These are phyloP conservation scores for Tanozyma kutaoensis DNA, from an alignment of 805 yeast species.

Conservation along the genomic window DNA sequence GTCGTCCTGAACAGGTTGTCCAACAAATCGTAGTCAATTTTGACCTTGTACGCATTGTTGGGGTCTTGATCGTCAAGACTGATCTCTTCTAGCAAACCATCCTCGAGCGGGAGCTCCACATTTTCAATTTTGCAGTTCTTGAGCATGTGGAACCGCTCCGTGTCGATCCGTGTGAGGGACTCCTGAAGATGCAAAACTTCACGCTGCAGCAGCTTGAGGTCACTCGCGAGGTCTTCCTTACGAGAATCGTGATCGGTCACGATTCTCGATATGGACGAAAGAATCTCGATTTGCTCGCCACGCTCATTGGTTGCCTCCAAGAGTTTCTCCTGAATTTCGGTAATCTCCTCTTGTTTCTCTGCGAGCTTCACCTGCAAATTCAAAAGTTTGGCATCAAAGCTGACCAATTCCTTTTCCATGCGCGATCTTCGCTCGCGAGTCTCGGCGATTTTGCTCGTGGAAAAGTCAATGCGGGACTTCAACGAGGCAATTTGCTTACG, in stretches of 20 bases:
- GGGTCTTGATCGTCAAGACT: constrained; percentile 34
- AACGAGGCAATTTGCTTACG: constrained; percentile 48
- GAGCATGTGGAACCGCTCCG: constrained; percentile 45
- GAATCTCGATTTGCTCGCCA: too few species aligned
- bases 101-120: constrained; percentile 45
- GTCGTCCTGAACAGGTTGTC: constrained; percentile 28
- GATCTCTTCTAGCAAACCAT: constrained; percentile 47
- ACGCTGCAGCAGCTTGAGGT: too few species aligned
- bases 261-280: too few species aligned
- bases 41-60: constrained; percentile 31
- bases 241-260: too few species aligned
- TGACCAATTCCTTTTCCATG: constrained; percentile 26
- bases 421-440: constrained; percentile 32
- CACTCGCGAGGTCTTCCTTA: too few species aligned
- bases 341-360: too few species aligned
- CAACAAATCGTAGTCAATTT: constrained; percentile 39
- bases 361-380: too few species aligned
- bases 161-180: constrained; percentile 12
- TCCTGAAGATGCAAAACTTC: too few species aligned
- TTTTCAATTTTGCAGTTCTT: constrained; percentile 67
- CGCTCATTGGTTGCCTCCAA: too few species aligned
- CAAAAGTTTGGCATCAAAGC: constrained; percentile 39
- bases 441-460: constrained; percentile 42
- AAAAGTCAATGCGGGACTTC: constrained; percentile 51
- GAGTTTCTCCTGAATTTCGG: too few species aligned